Evolutionary conservation across 768 basidiomycete genomes (phyloP).

Genomic region (Neoboletus brunneissimus): DNA sequence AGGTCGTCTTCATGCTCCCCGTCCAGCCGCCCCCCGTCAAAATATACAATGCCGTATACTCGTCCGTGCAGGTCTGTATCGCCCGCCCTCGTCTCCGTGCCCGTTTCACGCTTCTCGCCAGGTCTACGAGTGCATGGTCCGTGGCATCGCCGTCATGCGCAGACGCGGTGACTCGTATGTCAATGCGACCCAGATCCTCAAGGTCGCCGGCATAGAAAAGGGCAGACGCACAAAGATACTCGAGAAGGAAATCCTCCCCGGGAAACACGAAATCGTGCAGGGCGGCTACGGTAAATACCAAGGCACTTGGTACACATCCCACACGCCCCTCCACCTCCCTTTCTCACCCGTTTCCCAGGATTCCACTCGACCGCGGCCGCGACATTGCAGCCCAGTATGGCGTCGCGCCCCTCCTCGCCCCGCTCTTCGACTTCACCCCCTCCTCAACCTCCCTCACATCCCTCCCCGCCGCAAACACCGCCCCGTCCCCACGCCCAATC

Average conservation of each 20-base stretch:
- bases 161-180: conserved; percentile 92
- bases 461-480: conserved; percentile 51
- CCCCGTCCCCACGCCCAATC: conserved; percentile 57
- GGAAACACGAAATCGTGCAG: conserved; percentile 97
- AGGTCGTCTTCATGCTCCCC: conserved; percentile 30
- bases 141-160: conserved; percentile 98
- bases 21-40: conserved; percentile 58
- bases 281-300: conserved; percentile 99
- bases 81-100: neutral
- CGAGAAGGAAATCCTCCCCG: conserved; percentile 94
- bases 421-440: conserved; percentile 92
- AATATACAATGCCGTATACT: conserved; percentile 93
- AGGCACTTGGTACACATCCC: conserved; percentile 82
- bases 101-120: conserved; percentile 26
- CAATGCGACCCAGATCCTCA: conserved; percentile 98
- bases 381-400: conserved; percentile 92
- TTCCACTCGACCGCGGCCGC: conserved; percentile 90
- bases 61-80: conserved; percentile 70
- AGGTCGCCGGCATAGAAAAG: conserved; percentile 98
- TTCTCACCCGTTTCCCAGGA: conserved; percentile 52
- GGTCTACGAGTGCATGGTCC: conserved; percentile 98
- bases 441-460: conserved; percentile 66
- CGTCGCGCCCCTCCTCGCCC: conserved; percentile 81
- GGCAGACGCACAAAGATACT: conserved; percentile 93
- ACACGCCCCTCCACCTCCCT: neutral